Evolutionary conservation across 768 basidiomycete species (phyloP).

Genomic region (Tulasnella sp.): DNA sequence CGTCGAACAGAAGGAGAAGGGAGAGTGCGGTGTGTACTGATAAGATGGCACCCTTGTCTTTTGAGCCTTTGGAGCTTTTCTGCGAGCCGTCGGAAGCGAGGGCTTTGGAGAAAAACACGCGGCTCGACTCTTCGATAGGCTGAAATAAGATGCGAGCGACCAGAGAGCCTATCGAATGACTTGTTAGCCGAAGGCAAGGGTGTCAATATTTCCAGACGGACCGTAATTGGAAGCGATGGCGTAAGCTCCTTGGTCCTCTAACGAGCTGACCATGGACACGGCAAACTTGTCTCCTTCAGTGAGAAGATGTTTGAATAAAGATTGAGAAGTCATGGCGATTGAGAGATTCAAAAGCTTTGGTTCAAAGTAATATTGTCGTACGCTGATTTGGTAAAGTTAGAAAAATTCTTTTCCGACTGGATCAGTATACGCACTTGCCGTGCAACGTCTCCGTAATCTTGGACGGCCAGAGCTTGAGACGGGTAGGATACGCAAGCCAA

Average conservation of each 20-base stretch:
- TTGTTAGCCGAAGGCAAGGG: neutral
- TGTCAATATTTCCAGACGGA: slow-evolving; percentile 21
- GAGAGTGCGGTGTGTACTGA: slow-evolving; percentile 30
- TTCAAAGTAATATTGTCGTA: slow-evolving; percentile 30
- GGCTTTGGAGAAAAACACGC: slow-evolving; percentile 75
- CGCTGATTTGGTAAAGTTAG: neutral
- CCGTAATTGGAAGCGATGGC: slow-evolving; percentile 95
- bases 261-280: slow-evolving; percentile 69
- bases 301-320: slow-evolving; percentile 83
- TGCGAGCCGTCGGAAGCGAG: slow-evolving; percentile 23
- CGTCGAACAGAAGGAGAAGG: slow-evolving; percentile 42
- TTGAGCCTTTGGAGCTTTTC: neutral
- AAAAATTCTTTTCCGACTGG: neutral
- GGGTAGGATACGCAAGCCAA: slow-evolving; percentile 30
- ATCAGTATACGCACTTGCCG: slow-evolving; percentile 24
- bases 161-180: slow-evolving; percentile 55
- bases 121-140: slow-evolving; percentile 86
- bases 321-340: slow-evolving; percentile 76
- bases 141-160: slow-evolving; percentile 89
- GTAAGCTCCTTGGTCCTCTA: slow-evolving; percentile 74
- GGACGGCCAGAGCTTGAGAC: slow-evolving; percentile 28
- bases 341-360: slow-evolving; percentile 47
- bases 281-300: slow-evolving; percentile 94
- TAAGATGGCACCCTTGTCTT: neutral
- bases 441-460: slow-evolving; percentile 18